phyloP scores from a whole-genome alignment of 345 rosid genomes.

The Aethionema arabicum region DNA sequence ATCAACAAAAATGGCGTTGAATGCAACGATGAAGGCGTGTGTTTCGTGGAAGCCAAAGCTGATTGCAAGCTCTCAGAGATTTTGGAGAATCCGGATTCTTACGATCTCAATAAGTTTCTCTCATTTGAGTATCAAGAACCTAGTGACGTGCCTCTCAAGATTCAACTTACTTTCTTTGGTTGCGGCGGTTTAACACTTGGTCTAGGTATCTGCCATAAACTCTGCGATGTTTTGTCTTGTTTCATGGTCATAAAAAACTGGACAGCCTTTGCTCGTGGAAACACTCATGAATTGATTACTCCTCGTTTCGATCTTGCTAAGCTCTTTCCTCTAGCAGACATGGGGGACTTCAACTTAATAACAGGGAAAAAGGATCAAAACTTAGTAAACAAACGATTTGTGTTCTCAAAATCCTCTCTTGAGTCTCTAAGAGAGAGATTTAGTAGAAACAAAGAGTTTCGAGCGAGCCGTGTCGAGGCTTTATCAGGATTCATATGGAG shows the following conservation, averaged over 20 bases:
- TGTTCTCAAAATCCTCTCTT: conserved; percentile 37
- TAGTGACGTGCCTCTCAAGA: conserved; percentile 29
- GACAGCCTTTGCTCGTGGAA: conserved; percentile 19
- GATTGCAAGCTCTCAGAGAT: conserved; percentile 11
- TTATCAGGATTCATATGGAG: conserved; percentile 47
- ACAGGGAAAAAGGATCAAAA: conserved; percentile 37
- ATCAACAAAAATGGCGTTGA: conserved; percentile 17
- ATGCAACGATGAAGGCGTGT: conserved; percentile 26
- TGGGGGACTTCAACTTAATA: conserved; percentile 14
- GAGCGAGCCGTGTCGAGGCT: conserved; percentile 43
- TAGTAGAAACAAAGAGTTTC: conserved; percentile 1
- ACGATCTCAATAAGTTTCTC: conserved; percentile 24
- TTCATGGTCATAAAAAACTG: conserved; percentile 21
- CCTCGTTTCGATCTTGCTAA: conserved; percentile 40
- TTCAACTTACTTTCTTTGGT: conserved; percentile 24
- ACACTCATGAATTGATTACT: background rate
- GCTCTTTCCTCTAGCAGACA: conserved; percentile 44
- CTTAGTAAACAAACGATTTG: conserved; percentile 40
- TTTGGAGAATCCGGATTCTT: conserved; percentile 24
- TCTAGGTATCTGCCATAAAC: conserved; percentile 20
- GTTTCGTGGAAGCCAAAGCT: conserved; percentile 26
- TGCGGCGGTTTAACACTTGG: conserved; percentile 26
- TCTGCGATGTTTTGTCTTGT: conserved; percentile 13
- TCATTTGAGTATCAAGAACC: conserved; percentile 25
- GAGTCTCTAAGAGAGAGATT: conserved; percentile 36